Conservation (phyloP, 345 rosid species). For the Xanthoceras sorbifolium region DNA sequence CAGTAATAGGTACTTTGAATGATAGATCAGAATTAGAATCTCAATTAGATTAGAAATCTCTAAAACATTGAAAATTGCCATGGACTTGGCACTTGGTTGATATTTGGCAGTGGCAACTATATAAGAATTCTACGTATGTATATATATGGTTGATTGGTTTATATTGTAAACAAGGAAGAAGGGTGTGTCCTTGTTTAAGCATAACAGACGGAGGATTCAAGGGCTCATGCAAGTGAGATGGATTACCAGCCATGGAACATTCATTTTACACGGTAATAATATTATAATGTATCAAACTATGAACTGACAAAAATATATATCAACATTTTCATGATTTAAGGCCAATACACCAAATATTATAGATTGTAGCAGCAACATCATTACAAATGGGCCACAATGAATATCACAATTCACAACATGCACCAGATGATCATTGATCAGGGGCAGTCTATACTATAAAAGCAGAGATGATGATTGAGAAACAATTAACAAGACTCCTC, state of each 20-base stretch:
- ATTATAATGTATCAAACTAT: background rate
- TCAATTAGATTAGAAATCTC: background rate
- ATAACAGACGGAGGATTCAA: conserved; percentile 4
- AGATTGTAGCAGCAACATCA: background rate
- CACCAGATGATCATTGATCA: background rate
- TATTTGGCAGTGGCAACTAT: background rate
- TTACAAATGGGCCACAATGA: background rate
- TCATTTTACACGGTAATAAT: background rate
- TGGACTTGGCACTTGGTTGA: background rate
- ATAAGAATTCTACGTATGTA: background rate
- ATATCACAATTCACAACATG: background rate
- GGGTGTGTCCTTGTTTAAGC: conserved; percentile 11
- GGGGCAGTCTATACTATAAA: no score
- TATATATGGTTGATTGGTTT: background rate
- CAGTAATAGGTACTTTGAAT: background rate
- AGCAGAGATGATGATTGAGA: no score
- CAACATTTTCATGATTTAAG: no score
- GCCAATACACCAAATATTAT: background rate
- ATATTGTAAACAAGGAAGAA: background rate
- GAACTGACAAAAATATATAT: background rate
- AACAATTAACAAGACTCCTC: no score
- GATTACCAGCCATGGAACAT: background rate
- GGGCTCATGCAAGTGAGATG: conserved; percentile 1
- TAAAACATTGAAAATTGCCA: background rate
- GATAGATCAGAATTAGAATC: background rate